These are phyloP conservation scores for Xylaria sp. DNA, from an alignment of 495 filamentous ascomycete species.

Conservation along the genomic window DNA sequence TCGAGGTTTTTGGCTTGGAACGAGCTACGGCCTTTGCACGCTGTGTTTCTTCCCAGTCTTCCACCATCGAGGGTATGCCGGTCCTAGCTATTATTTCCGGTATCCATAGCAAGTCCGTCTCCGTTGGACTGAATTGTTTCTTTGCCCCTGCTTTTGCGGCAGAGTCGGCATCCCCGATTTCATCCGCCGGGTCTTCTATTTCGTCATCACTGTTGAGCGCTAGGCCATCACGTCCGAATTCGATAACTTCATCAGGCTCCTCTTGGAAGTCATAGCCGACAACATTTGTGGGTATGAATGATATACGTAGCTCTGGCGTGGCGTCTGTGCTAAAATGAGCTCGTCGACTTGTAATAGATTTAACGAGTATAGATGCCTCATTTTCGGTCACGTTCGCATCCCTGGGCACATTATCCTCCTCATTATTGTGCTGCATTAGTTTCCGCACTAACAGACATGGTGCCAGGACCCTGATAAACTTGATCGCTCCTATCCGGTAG, in stretches of 20 bases:
- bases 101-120: conserved; percentile 77
- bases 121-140: conserved; percentile 70
- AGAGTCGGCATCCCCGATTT: conserved; percentile 37
- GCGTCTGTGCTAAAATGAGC: conserved; percentile 77
- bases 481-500: conserved; percentile 76
- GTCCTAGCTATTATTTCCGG: conserved; percentile 72
- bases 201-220: conserved; percentile 62
- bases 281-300: conserved; percentile 76
- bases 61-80: conserved; percentile 74
- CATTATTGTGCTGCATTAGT: conserved; percentile 54
- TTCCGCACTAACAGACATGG: conserved; percentile 75
- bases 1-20: conserved; percentile 38
- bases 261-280: conserved; percentile 75
- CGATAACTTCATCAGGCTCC: conserved; percentile 67
- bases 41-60: conserved; percentile 74
- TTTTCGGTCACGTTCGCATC: conserved; percentile 52
- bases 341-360: conserved; percentile 68
- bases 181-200: conserved; percentile 60
- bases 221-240: conserved; percentile 55
- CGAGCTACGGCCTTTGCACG: conserved; percentile 52
- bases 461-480: conserved; percentile 82
- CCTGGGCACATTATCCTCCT: conserved; percentile 29
- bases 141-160: conserved; percentile 43
- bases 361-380: conserved; percentile 59
- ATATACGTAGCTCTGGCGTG: conserved; percentile 75